Percentiles rank a stretch among this genome's conserved stretches.
These are phyloP conservation scores for Amaranthus palmeri DNA, from an alignment of 148 eudicot species.

Conservation along the genomic window DNA sequence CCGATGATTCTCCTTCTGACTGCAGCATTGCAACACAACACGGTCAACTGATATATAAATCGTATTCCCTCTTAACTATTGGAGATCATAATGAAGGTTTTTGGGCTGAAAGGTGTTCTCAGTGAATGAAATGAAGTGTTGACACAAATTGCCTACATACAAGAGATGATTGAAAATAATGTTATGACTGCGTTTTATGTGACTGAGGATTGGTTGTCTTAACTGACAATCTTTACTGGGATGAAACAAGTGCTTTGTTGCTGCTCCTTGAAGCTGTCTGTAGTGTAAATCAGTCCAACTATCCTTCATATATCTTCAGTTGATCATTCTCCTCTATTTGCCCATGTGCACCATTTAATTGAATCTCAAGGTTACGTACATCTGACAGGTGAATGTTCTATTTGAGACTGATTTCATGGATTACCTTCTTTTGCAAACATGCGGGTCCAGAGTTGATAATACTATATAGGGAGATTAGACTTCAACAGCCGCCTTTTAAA, in stretches of 20 bases:
- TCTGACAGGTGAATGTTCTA: background rate
- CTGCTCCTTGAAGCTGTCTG: background rate
- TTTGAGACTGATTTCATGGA: background rate
- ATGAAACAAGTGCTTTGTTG: background rate
- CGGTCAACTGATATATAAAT: background rate
- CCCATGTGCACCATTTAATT: background rate
- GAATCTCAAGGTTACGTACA: background rate
- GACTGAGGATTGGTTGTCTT: background rate
- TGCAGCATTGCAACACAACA: background rate
- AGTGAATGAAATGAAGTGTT: background rate
- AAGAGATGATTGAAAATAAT: slow-evolving; percentile 6
- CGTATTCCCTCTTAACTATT: background rate
- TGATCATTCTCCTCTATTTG: slow-evolving; percentile 5
- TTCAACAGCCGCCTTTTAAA: background rate
- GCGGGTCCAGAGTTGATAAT: background rate
- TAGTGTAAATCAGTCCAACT: background rate
- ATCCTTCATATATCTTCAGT: slow-evolving; percentile 5
- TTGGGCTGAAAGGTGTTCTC: background rate
- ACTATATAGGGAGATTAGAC: background rate
- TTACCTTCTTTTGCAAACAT: background rate
- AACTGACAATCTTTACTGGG: background rate
- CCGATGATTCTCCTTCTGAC: background rate
- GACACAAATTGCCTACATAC: background rate
- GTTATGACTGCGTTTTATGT: background rate
- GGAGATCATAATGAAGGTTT: background rate